phyloP scores from a whole-genome alignment of 345 rosid species.

The Firmiana major region DNA sequence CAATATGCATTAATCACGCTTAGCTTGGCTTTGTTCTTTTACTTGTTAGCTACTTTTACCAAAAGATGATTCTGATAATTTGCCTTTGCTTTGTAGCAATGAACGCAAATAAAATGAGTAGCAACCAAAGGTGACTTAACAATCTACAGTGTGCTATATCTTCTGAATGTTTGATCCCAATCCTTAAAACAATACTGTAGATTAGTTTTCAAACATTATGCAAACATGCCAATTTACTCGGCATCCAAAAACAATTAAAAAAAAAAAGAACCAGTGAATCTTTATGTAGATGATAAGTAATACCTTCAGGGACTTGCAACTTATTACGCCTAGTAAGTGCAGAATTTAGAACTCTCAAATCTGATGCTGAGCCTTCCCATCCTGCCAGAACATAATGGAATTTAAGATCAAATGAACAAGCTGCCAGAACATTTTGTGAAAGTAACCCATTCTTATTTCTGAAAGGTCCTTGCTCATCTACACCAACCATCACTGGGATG shows the following conservation, averaged over 20 bases:
- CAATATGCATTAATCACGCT: background rate
- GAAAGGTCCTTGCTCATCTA: constrained; percentile 91
- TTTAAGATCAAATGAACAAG: constrained; percentile 77
- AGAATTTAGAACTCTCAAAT: constrained; percentile 67
- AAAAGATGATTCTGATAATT: background rate
- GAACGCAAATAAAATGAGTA: background rate
- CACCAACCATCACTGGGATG: constrained; percentile 84
- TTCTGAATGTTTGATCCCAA: background rate
- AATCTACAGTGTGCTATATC: background rate
- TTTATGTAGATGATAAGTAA: background rate
- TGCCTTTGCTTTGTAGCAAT: background rate
- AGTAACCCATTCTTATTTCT: constrained; percentile 67
- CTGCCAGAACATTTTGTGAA: constrained; percentile 78
- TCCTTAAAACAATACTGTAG: background rate
- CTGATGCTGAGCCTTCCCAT: constrained; percentile 96
- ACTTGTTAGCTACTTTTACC: background rate
- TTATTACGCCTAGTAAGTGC: constrained; percentile 70
- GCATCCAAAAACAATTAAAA: background rate
- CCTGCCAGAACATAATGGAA: constrained; percentile 90
- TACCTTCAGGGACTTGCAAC: constrained; percentile 78
- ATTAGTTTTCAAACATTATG: background rate
- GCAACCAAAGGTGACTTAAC: background rate
- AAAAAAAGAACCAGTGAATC: background rate
- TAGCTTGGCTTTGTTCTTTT: background rate
- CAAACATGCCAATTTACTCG: background rate